phyloP scores from a whole-genome alignment of 768 basidiomycete species.

The Phaffia tasmanica region DNA sequence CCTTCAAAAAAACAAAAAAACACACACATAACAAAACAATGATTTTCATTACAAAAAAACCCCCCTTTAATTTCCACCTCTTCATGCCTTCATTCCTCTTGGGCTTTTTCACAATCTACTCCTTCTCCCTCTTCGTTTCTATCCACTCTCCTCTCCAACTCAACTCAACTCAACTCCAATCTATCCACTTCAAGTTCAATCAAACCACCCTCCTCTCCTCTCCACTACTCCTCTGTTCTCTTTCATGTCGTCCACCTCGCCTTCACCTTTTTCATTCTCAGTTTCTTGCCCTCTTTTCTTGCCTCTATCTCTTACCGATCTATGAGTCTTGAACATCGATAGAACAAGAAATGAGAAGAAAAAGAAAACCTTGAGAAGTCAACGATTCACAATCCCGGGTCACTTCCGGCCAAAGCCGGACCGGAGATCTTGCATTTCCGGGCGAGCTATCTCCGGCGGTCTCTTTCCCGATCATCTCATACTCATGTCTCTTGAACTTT shows the following conservation, averaged over 20 bases:
- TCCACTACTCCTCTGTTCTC: not conserved
- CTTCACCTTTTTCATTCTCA: not conserved
- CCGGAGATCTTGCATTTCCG: too few relatives aligned
- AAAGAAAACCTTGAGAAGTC: too few relatives aligned
- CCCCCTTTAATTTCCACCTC: not conserved
- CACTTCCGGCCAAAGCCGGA: too few relatives aligned
- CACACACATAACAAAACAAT: not conserved
- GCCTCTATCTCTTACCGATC: not conserved
- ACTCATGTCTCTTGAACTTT: not conserved
- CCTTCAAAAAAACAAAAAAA: too few relatives aligned
- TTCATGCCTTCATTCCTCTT: not conserved
- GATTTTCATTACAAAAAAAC: not conserved
- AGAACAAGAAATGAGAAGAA: too few relatives aligned
- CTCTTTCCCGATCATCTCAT: not conserved
- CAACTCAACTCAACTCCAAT: too few relatives aligned
- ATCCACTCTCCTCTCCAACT: not conserved
- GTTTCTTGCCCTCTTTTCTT: not conserved
- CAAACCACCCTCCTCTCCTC: not conserved
- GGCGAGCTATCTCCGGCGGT: not conserved
- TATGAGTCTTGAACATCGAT: too few relatives aligned
- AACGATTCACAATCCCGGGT: too few relatives aligned
- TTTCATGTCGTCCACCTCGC: not conserved
- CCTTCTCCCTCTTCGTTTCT: not conserved
- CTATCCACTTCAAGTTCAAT: too few relatives aligned
- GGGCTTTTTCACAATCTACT: not conserved